Evolutionary conservation across 1,139 yeast genomes (phyloP), one percentile per base, ranked within the genome.

Genomic region (Diutina scorzettiae): DNA sequence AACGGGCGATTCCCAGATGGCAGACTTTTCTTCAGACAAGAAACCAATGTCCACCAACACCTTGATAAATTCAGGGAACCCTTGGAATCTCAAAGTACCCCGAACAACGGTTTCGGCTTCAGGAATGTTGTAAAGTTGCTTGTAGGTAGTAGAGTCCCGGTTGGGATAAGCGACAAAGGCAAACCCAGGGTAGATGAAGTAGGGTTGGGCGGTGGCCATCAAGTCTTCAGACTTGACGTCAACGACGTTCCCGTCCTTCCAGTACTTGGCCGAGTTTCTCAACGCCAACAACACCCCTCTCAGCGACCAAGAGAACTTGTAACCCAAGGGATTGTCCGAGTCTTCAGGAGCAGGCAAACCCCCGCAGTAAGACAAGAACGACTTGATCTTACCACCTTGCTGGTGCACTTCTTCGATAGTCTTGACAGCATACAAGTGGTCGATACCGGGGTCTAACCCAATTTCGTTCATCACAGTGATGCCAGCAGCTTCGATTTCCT

Each of bases 231-330:
- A 86, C 47, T 76, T 71, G 55, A 91, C 81, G 42, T 79, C 76
- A 47, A 74, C 95, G 53, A 86, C 64, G 59, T 85, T 62, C 55
- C 96, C 97, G 57, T 86, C 80, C 65, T 81, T 70, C 78, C 81
- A 89, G 71, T 78, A 89, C 57, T 76, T 79, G 51, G 98, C 98
- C 48, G 83, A 71, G 72, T 91, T 91, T 73, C 95, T 81, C 60
- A 91, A 76, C 21, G 98, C 98, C 56, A 91, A 76, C 58, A 91
- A 71, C 40, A 91, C 97, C 66, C 98, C 98, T 66, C 98, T 81
- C 41, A 97, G 87, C 39, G 96, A 86, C 98, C 98, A 91, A 40
- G 97, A 89, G 69, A 91, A 91, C 72, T 91, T 91, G 78, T 91
- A 91, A 52, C 98, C 98, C 62, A 91, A 76, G 46, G 98, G 98